These are phyloP conservation scores for Fagus crenata DNA, from an alignment of 306 rosid species.

Conservation along the genomic window DNA sequence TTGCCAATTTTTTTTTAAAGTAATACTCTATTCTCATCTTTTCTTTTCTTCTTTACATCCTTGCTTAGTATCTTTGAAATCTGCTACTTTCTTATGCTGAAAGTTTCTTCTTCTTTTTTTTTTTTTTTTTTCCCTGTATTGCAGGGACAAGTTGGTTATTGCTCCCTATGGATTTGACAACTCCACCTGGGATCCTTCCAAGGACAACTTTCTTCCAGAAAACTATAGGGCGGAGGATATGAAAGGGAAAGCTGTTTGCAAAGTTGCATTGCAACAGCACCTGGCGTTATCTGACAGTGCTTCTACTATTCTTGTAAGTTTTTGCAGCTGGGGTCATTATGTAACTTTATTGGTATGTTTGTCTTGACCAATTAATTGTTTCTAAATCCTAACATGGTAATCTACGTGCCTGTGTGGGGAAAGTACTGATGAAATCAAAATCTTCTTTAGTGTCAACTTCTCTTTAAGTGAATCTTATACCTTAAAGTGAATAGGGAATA, in stretches of 20 bases:
- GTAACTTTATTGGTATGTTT: slow-evolving; percentile 14
- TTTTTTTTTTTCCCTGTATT: slow-evolving; percentile 15
- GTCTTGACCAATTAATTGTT: slow-evolving; percentile 2
- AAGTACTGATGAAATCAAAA: not conserved
- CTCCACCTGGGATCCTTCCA: slow-evolving; percentile 76
- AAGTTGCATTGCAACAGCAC: slow-evolving; percentile 56
- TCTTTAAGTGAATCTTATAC: not conserved
- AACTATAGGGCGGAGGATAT: slow-evolving; percentile 60
- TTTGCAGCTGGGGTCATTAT: slow-evolving; percentile 5
- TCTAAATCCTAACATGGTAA: not conserved
- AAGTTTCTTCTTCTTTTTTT: not conserved
- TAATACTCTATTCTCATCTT: not conserved
- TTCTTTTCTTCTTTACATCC: not conserved
- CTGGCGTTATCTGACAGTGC: slow-evolving; percentile 54
- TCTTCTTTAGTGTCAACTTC: not conserved
- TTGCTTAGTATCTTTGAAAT: not conserved
- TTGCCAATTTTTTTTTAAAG: not conserved
- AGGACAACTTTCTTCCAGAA: slow-evolving; percentile 65
- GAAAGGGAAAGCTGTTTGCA: slow-evolving; percentile 74
- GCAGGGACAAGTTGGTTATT: slow-evolving; percentile 71
- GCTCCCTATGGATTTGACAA: slow-evolving; percentile 72
- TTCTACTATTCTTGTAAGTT: slow-evolving; percentile 58
- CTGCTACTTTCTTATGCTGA: not conserved
- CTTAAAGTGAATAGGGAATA: not conserved
- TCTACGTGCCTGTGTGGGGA: not conserved